Evolutionary conservation across 2,329 filamentous ascomycete species (phyloP).

Genomic region (Pseudonectria foliicola): DNA sequence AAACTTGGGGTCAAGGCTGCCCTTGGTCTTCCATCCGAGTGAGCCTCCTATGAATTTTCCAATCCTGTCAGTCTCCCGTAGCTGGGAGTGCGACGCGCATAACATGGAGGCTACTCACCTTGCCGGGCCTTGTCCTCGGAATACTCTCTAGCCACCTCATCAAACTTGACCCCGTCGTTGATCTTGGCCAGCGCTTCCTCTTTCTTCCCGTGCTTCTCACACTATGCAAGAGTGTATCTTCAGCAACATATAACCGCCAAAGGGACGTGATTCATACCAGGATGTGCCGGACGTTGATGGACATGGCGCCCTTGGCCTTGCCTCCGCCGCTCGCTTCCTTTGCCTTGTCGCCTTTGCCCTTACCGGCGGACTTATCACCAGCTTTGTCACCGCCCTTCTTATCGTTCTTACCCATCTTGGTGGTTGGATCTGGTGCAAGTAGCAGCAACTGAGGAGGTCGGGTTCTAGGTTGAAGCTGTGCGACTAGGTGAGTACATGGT

Average conservation of each 20-base stretch:
- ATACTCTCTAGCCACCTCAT: slow-evolving; percentile 64
- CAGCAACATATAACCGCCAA: slow-evolving; percentile 2
- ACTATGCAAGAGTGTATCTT: slow-evolving; percentile 32
- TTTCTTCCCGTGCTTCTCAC: slow-evolving; percentile 71
- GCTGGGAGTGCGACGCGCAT: not conserved
- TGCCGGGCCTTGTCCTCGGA: slow-evolving; percentile 71
- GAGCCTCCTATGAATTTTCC: slow-evolving; percentile 48
- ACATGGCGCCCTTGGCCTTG: slow-evolving; percentile 50
- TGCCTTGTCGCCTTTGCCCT: slow-evolving; percentile 5
- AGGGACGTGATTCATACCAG: slow-evolving; percentile 34
- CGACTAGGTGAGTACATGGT: too few relatives aligned
- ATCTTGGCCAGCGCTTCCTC: slow-evolving; percentile 67
- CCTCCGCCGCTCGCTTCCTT: slow-evolving; percentile 29
- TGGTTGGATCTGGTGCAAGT: not conserved
- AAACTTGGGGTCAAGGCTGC: slow-evolving; percentile 60
- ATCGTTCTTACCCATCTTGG: slow-evolving; percentile 32
- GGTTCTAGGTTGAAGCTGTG: not conserved
- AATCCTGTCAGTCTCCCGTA: slow-evolving; percentile 1
- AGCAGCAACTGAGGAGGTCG: not conserved
- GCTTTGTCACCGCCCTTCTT: slow-evolving; percentile 33
- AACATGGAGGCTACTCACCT: slow-evolving; percentile 33
- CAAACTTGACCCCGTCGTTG: slow-evolving; percentile 60
- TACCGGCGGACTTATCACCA: slow-evolving; percentile 14
- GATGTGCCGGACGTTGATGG: slow-evolving; percentile 70
- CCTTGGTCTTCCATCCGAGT: slow-evolving; percentile 66